Base-by-base conservation (phyloP, 2,329 filamentous ascomycete species). In the Penicillium sp. region DNA sequence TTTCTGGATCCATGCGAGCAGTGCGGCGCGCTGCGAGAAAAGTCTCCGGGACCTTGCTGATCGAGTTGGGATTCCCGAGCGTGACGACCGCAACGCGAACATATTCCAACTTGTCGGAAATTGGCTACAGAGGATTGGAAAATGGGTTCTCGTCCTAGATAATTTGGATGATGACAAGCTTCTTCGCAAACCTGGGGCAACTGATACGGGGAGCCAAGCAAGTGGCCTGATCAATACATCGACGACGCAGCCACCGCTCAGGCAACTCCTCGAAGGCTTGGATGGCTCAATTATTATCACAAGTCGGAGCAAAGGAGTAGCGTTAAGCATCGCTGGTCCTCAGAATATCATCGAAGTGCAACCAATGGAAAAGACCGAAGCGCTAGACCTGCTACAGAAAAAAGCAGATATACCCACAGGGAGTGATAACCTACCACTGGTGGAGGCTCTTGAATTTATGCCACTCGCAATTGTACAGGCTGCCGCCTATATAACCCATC, bases 131-230 rank as follows among this genome's bases (percentile, higher is more conserved):
- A 58, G 42, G 1, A 61, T 54, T 8, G 61, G 59, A 31, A 46
- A 49, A 43, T 69, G 66, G 67, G 18, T 66, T n/a, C 49, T 67
- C n/a, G 55, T 70, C 15, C 43, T 70, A 11, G 67, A 69, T 49
- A 69, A 67, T 51, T 51, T 62, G 2, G 66, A 41, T 14, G 22
- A 23, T 20, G n/a, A 41, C 18, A 15, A 41, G 37, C 22, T 41
- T 6, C 37, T 41, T 26, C 51, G 47, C 7, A 49, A 52, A 9
- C 25, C 26, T 26, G 42, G 27, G 11, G 22, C 5, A 6, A 35
- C 18, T 25, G 22, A 37, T n/a, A 33, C 31, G 20, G 56, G 53
- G 35, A 35, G 11, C 2, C 9, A 50, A 14, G 29, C 5, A 12
- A 31, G 12, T 12, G 12, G 3, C 29, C 29, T 6, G 29, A 31